Percentiles rank a stretch among this genome's conserved stretches.
Conservation (phyloP, 2,329 filamentous ascomycete species). For the Diaporthe caulivora region DNA sequence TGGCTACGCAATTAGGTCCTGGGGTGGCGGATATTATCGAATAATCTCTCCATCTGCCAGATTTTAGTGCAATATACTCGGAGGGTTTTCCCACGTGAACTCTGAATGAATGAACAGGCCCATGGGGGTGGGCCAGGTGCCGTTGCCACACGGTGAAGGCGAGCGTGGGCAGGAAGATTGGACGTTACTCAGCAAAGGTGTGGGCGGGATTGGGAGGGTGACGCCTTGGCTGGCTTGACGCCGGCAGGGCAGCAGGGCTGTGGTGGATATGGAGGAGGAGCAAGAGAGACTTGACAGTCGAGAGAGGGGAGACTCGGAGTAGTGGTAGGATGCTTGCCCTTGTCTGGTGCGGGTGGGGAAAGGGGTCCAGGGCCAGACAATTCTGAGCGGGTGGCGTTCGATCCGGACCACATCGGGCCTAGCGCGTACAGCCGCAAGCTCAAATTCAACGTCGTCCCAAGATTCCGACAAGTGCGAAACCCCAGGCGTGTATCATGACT, state of each 20-base stretch:
- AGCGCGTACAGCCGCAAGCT: constrained; percentile 36
- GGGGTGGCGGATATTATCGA: constrained; percentile 26
- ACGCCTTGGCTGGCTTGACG: neutral
- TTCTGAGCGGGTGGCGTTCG: constrained; percentile 28
- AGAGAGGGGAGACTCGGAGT: neutral
- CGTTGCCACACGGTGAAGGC: neutral
- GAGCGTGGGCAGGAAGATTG: neutral
- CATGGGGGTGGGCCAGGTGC: neutral
- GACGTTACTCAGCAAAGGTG: constrained; percentile 8
- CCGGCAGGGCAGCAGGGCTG: neutral
- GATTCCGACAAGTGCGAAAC: constrained; percentile 47
- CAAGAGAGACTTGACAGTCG: neutral
- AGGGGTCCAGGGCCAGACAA: constrained; percentile 32
- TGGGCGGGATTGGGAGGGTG: neutral
- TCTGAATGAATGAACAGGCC: neutral
- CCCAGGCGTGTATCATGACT: constrained; percentile 48
- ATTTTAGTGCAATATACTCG: neutral
- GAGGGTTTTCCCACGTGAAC: constrained; percentile 20
- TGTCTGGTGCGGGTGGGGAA: constrained; percentile 9
- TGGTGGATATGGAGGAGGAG: neutral
- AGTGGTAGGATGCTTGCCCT: constrained; percentile 21
- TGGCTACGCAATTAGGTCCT: neutral
- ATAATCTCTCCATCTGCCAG: neutral
- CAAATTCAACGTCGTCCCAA: constrained; percentile 40
- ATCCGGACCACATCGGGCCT: constrained; percentile 28